phyloP scores from a whole-genome alignment of 1,284 basidiomycete genomes.

The Sporisorium iseilematis-ciliati region DNA sequence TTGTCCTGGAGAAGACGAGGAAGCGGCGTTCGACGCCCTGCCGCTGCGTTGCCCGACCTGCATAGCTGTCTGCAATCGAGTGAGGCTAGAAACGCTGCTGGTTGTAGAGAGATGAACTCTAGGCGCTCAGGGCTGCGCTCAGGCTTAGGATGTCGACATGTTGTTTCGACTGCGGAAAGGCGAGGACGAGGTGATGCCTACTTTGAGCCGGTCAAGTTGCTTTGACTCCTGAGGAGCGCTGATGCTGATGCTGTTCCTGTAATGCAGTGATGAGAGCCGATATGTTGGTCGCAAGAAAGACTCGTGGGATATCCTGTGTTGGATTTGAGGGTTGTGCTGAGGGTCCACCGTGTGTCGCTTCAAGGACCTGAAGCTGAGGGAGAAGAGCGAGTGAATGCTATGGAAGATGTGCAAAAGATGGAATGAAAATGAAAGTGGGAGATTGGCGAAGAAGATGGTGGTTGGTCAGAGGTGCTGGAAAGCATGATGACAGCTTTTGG shows the following conservation, averaged over 20 bases:
- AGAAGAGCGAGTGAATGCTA: too few species aligned
- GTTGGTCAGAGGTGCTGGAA: too few species aligned
- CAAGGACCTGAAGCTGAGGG: too few species aligned
- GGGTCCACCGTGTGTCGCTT: too few species aligned
- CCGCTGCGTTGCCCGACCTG: conserved; percentile 24
- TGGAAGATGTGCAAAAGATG: too few species aligned
- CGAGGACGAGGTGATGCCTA: too few species aligned
- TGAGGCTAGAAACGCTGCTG: neutral
- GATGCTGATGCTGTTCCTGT: too few species aligned
- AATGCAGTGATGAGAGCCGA: neutral
- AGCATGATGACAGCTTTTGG: neutral
- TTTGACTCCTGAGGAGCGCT: too few species aligned
- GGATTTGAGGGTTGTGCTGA: neutral
- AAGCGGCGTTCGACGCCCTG: neutral
- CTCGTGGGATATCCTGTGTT: conserved; percentile 2
- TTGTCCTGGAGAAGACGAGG: conserved; percentile 1
- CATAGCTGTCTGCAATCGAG: conserved; percentile 2
- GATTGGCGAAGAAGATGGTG: too few species aligned
- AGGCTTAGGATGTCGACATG: conserved; percentile 6
- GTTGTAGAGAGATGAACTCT: neutral
- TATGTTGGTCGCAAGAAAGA: neutral
- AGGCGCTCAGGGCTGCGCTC: conserved; percentile 3
- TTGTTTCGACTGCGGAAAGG: neutral
- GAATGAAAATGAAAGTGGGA: too few species aligned
- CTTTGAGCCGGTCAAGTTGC: neutral